Conservation (phyloP, 2,329 filamentous ascomycete species). For the Trichoderma sp. region DNA sequence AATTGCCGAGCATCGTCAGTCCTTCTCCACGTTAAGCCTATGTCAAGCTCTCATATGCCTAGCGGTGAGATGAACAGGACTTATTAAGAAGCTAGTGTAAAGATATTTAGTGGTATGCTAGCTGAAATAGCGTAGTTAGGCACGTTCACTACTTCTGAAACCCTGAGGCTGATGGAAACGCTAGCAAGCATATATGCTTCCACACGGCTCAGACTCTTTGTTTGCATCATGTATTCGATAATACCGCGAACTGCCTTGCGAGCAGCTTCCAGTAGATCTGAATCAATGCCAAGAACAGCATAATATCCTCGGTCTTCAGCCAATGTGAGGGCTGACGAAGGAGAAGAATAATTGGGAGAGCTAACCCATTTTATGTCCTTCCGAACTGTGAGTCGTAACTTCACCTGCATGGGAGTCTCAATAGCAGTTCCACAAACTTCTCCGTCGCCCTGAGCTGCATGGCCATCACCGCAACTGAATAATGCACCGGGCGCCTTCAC, state of each 20-base stretch:
- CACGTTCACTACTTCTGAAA: slow-evolving; percentile 6
- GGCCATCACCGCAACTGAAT: slow-evolving; percentile 5
- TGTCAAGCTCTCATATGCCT: not conserved
- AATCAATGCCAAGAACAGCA: not conserved
- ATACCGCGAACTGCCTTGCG: not conserved
- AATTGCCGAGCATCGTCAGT: not conserved
- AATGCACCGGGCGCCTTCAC: not conserved
- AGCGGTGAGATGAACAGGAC: not conserved
- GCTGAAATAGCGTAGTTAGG: slow-evolving; percentile 4
- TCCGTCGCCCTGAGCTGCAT: slow-evolving; percentile 8
- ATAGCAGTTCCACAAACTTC: slow-evolving; percentile 9
- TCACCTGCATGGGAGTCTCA: slow-evolving; percentile 13
- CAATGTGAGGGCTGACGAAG: not conserved
- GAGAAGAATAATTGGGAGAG: not conserved
- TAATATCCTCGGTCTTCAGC: slow-evolving; percentile 1
- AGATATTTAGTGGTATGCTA: not conserved
- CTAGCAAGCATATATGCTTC: slow-evolving; percentile 15
- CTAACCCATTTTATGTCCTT: slow-evolving; percentile 2
- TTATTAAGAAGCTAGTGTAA: not conserved
- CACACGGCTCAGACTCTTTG: not conserved
- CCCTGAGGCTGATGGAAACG: not conserved
- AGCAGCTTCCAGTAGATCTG: not conserved
- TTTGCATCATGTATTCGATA: slow-evolving; percentile 1
- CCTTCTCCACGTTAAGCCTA: not conserved
- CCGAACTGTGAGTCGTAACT: not conserved